These are phyloP conservation scores for Pichia kudriavzevii DNA, from an alignment of 1,139 yeast species.

Conservation along the genomic window DNA sequence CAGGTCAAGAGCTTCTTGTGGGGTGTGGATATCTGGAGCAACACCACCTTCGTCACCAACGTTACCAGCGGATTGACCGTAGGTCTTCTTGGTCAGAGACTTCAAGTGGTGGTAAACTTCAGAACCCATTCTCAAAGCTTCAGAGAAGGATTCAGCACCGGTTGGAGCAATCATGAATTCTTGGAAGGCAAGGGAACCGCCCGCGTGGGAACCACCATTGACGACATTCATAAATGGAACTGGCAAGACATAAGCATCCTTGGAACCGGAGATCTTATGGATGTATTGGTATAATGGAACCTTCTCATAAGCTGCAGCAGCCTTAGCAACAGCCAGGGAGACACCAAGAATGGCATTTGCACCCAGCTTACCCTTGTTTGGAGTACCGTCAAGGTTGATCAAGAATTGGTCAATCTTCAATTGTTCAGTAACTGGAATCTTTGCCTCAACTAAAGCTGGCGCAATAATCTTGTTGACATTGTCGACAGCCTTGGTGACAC, in stretches of 20 bases:
- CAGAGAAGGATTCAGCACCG: conserved; percentile 79
- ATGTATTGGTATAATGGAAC: conserved; percentile 85
- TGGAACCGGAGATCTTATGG: conserved; percentile 60
- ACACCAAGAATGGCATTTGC: conserved; percentile 96
- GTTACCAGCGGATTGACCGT: conserved; percentile 97
- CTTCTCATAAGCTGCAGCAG: conserved; percentile 86
- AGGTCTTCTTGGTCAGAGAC: conserved; percentile 80
- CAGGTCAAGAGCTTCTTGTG: conserved; percentile 93
- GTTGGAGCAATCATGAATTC: conserved; percentile 98
- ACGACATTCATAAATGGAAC: conserved; percentile 96
- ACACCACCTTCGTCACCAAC: conserved; percentile 99
- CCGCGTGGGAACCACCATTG: conserved; percentile 99
- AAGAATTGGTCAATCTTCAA: conserved; percentile 72
- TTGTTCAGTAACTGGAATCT: conserved; percentile 74
- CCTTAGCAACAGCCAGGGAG: conserved; percentile 86
- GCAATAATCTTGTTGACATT: conserved; percentile 86
- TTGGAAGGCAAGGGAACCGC: conserved; percentile 97
- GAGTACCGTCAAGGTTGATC: conserved; percentile 76
- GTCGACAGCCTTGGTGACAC: conserved; percentile 86
- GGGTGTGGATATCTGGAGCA: conserved; percentile 90
- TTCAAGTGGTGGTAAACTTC: conserved; percentile 96
- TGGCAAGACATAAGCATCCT: conserved; percentile 75
- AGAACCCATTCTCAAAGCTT: conserved; percentile 90
- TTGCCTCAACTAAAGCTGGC: conserved; percentile 73
- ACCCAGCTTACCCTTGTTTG: conserved; percentile 90